A percentile compares a stretch with the other conserved stretches of the same genome.
Conservation (phyloP, 2,329 filamentous ascomycete species). For the Dactylonectria macrodidyma region DNA sequence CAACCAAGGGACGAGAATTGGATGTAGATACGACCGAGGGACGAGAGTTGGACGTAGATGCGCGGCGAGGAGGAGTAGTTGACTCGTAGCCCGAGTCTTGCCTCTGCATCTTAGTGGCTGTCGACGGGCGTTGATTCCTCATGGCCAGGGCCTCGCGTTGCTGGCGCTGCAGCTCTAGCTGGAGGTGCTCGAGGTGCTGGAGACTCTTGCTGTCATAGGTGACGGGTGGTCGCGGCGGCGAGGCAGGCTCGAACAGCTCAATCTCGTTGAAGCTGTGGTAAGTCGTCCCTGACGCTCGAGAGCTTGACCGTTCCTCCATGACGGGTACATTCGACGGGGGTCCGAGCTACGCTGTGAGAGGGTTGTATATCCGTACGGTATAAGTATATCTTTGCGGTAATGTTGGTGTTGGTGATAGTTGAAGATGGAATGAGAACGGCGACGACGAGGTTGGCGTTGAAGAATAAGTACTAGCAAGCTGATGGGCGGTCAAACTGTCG, state of each 20-base stretch:
- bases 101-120: conserved; percentile 62
- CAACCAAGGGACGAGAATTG: conserved; percentile 48
- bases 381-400: neutral
- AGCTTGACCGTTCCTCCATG: conserved; percentile 56
- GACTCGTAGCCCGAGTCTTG: conserved; percentile 74
- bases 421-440: neutral
- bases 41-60: conserved; percentile 54
- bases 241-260: conserved; percentile 61
- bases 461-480: conserved; percentile 9
- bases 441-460: neutral
- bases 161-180: conserved; percentile 41
- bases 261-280: conserved; percentile 70
- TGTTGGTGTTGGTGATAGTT: conserved; percentile 11
- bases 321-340: conserved; percentile 40
- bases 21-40: conserved; percentile 50
- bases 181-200: conserved; percentile 41
- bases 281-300: conserved; percentile 64
- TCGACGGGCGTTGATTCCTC: conserved; percentile 49
- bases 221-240: conserved; percentile 46
- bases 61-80: conserved; percentile 55
- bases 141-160: conserved; percentile 38
- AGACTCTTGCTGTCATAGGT: conserved; percentile 42
- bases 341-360: neutral
- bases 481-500: conserved; percentile 26
- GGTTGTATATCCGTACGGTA: neutral